phyloP scores from a whole-genome alignment of 1,139 yeast species.

The Sugiyamaella paludigena region DNA sequence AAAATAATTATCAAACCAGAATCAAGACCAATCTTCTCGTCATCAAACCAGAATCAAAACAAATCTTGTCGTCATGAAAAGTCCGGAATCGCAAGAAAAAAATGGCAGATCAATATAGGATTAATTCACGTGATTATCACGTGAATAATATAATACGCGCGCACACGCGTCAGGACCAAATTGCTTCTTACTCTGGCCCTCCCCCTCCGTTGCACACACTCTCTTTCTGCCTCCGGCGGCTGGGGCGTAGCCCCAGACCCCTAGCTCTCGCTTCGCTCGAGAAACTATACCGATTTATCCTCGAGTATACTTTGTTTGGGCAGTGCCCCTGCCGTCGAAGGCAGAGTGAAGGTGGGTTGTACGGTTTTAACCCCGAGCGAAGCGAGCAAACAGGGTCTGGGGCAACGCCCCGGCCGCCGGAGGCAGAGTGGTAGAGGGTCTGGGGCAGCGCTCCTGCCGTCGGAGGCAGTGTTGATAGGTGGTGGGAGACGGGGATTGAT shows the following conservation, averaged over 20 bases:
- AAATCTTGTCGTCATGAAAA: background rate
- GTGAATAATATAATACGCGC: background rate
- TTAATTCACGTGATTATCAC: background rate
- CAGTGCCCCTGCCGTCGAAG: conserved; percentile 1
- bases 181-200: too few species aligned
- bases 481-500: too few species aligned
- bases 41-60: too few species aligned
- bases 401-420: background rate
- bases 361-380: background rate
- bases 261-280: background rate
- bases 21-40: too few species aligned
- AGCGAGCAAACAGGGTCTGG: background rate
- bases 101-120: background rate
- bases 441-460: conserved; percentile 1
- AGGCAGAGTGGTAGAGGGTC: background rate
- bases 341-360: background rate
- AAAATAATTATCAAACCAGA: too few species aligned
- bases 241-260: background rate
- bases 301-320: too few species aligned
- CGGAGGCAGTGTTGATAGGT: too few species aligned
- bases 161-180: background rate
- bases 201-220: too few species aligned
- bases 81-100: background rate
- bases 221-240: background rate
- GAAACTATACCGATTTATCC: background rate